A percentile compares a stretch with the other conserved stretches of the same genome.
phyloP scores from a whole-genome alignment of 257 asterid genomes.

The Marsdenia floribunda region DNA sequence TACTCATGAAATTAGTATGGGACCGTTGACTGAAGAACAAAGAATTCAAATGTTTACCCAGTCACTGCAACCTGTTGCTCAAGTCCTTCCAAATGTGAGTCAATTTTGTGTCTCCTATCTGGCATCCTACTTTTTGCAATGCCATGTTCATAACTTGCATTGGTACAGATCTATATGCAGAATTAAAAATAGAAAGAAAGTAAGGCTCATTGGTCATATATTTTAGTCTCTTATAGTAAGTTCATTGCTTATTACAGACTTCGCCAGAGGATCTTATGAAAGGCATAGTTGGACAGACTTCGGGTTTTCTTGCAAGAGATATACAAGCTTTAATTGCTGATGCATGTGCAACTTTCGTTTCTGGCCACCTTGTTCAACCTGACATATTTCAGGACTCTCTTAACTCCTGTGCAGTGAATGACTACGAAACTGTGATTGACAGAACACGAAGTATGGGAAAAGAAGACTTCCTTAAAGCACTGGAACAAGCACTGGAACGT shows the following conservation, averaged over 20 bases:
- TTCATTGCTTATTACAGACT: constrained; percentile 42
- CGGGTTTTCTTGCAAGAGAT: constrained; percentile 98
- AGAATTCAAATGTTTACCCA: constrained; percentile 65
- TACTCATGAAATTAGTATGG: constrained; percentile 87
- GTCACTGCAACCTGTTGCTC: constrained; percentile 51
- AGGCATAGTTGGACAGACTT: constrained; percentile 89
- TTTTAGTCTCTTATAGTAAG: not conserved
- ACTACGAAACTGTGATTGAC: constrained; percentile 26
- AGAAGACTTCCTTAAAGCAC: constrained; percentile 72
- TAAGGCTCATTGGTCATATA: not conserved
- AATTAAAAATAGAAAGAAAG: not conserved
- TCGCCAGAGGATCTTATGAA: constrained; percentile 67
- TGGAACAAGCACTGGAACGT: constrained; percentile 81
- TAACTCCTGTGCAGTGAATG: constrained; percentile 33
- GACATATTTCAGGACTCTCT: constrained; percentile 28
- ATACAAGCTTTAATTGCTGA: constrained; percentile 81
- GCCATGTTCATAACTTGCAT: not conserved
- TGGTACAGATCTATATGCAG: not conserved
- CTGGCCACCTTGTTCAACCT: constrained; percentile 36
- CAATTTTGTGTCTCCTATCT: constrained; percentile 11
- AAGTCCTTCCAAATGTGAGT: constrained; percentile 61
- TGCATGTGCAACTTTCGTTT: constrained; percentile 65
- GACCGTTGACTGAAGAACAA: constrained; percentile 75
- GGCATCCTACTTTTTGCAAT: constrained; percentile 5
- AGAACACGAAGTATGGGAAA: constrained; percentile 41